Conservation (phyloP, 2,329 filamentous ascomycete genomes). For the Beauveria sp. region DNA sequence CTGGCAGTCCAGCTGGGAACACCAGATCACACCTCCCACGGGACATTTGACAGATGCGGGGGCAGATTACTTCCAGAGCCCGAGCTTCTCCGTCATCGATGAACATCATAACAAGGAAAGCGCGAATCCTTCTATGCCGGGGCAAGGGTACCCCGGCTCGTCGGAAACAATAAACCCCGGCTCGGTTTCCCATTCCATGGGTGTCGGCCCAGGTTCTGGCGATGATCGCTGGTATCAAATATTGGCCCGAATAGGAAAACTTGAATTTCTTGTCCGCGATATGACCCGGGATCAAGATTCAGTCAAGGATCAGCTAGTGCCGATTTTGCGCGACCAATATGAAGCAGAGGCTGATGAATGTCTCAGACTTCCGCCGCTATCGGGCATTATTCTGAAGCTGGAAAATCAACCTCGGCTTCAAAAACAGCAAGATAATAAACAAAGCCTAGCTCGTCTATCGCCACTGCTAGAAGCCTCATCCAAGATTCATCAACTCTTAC, state of each 20-base stretch:
- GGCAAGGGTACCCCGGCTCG: not conserved
- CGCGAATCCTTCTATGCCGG: no score
- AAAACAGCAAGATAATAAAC: not conserved
- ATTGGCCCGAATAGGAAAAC: not conserved
- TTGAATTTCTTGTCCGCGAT: not conserved
- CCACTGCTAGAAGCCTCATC: not conserved
- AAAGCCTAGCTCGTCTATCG: not conserved
- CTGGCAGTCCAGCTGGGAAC: not conserved
- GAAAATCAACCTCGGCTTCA: not conserved
- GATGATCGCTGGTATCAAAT: not conserved
- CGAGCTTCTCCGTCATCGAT: not conserved
- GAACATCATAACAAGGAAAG: not conserved
- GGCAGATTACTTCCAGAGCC: not conserved
- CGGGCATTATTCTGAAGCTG: not conserved
- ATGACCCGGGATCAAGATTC: not conserved
- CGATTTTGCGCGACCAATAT: not conserved
- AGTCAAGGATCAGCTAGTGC: not conserved
- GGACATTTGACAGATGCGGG: not conserved
- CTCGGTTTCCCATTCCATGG: not conserved
- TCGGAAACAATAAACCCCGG: not conserved
- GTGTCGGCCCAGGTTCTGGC: not conserved
- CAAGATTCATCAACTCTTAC: conserved; percentile 6
- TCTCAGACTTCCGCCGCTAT: not conserved
- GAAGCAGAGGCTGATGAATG: not conserved
- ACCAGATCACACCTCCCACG: not conserved